Evolutionary conservation across 345 rosid species (phyloP).

Genomic region (Toxicodendron radicans): DNA sequence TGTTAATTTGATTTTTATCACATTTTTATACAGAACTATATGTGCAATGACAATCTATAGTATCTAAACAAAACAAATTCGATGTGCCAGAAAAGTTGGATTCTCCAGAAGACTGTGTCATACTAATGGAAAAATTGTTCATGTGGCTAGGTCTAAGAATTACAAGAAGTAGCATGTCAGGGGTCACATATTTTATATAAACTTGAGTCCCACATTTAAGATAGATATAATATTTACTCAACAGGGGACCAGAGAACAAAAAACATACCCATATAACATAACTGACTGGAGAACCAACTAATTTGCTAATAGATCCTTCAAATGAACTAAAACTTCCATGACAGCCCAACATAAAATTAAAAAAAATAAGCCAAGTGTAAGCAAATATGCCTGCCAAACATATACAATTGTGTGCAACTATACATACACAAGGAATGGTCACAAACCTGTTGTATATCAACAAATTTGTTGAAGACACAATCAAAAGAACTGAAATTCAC

Average conservation of each 20-base stretch:
- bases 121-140: neutral
- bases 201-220: neutral
- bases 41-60: neutral
- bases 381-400: neutral
- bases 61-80: neutral
- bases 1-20: too few species aligned
- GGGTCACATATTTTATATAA: neutral
- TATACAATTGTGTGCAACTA: neutral
- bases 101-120: neutral
- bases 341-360: neutral
- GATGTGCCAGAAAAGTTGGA: neutral
- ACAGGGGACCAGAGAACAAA: neutral
- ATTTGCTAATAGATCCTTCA: neutral
- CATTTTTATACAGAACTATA: neutral
- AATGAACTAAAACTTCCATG: neutral
- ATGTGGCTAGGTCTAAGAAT: neutral
- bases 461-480: constrained; percentile 50
- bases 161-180: neutral
- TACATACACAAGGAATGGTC: neutral
- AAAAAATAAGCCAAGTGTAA: neutral
- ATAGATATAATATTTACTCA: neutral
- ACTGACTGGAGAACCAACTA: neutral
- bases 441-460: constrained; percentile 50
- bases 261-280: neutral
- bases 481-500: constrained; percentile 59